Percentiles rank a stretch among this genome's conserved stretches.
Conservation (phyloP, 805 yeast genomes). For the Torulaspora delbrueckii region DNA sequence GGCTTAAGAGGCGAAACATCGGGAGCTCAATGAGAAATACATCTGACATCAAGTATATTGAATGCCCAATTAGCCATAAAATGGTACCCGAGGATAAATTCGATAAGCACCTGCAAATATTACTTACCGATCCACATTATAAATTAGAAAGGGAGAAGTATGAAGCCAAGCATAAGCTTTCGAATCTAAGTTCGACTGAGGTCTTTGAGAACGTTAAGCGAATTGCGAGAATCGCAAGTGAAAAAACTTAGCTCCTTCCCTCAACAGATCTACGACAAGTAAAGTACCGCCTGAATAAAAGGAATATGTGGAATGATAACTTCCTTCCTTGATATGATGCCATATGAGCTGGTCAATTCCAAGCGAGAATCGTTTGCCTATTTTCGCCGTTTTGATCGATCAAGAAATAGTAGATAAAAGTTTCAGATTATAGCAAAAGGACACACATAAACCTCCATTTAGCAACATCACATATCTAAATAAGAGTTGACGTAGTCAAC, state of each 20-base stretch:
- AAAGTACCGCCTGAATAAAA: too few relatives aligned
- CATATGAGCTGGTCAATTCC: too few relatives aligned
- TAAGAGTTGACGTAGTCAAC: too few relatives aligned
- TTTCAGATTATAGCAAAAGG: too few relatives aligned
- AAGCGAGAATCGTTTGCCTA: too few relatives aligned
- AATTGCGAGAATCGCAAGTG: constrained; percentile 29
- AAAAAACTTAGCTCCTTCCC: background rate
- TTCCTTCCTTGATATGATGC: too few relatives aligned
- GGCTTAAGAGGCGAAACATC: constrained; percentile 35
- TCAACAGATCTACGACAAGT: background rate
- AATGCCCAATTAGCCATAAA: constrained; percentile 77
- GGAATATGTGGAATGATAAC: too few relatives aligned
- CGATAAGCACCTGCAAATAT: constrained; percentile 62
- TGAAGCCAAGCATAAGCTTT: constrained; percentile 49
- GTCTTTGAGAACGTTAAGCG: constrained; percentile 58
- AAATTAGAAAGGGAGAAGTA: constrained; percentile 58
- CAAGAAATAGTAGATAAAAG: too few relatives aligned
- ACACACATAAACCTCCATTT: too few relatives aligned
- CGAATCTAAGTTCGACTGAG: constrained; percentile 51
- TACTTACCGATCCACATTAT: constrained; percentile 74
- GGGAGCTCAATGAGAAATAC: background rate
- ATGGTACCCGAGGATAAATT: constrained; percentile 65
- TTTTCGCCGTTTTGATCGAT: too few relatives aligned
- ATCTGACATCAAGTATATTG: constrained; percentile 39
- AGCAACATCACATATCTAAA: too few relatives aligned